phyloP scores from a whole-genome alignment of 352 stramenopile species.

The Phytophthora palmivora region DNA sequence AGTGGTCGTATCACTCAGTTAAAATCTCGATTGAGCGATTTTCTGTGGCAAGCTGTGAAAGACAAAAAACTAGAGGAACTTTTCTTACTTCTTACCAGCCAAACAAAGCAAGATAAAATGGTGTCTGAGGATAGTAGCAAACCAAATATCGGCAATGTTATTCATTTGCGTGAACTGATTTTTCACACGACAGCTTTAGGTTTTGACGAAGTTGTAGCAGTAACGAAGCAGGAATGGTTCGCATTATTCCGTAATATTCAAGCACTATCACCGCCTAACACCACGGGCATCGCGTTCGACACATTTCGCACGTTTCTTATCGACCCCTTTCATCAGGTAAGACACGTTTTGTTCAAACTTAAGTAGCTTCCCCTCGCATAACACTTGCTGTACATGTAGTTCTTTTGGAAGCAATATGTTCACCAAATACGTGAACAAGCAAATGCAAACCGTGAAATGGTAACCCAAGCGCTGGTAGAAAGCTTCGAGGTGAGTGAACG shows the following conservation, averaged over 20 bases:
- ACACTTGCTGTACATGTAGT: conserved; percentile 15
- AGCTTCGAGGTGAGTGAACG: conserved; percentile 14
- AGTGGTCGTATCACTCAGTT: conserved; percentile 26
- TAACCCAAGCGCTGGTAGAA: conserved; percentile 10
- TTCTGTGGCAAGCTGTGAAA: conserved; percentile 36
- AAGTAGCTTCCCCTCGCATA: background rate
- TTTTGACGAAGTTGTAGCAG: conserved; percentile 14
- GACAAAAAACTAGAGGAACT: conserved; percentile 28
- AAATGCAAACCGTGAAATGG: conserved; percentile 14
- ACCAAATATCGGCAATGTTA: background rate
- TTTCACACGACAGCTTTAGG: conserved; percentile 24
- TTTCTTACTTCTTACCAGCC: conserved; percentile 25
- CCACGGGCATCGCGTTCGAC: conserved; percentile 25
- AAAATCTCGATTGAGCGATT: conserved; percentile 34
- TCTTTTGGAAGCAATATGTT: conserved; percentile 43
- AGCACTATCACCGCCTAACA: conserved; percentile 17
- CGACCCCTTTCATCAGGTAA: conserved; percentile 53
- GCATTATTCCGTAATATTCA: conserved; percentile 45
- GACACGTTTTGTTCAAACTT: background rate
- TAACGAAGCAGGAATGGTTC: conserved; percentile 51
- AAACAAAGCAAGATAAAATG: background rate
- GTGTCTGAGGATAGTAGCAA: background rate
- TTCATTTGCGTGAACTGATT: conserved; percentile 31
- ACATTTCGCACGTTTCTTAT: conserved; percentile 48
- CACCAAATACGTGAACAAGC: conserved; percentile 20